phyloP scores from a whole-genome alignment of 2,329 filamentous ascomycete species.

The Xylaria sp. region DNA sequence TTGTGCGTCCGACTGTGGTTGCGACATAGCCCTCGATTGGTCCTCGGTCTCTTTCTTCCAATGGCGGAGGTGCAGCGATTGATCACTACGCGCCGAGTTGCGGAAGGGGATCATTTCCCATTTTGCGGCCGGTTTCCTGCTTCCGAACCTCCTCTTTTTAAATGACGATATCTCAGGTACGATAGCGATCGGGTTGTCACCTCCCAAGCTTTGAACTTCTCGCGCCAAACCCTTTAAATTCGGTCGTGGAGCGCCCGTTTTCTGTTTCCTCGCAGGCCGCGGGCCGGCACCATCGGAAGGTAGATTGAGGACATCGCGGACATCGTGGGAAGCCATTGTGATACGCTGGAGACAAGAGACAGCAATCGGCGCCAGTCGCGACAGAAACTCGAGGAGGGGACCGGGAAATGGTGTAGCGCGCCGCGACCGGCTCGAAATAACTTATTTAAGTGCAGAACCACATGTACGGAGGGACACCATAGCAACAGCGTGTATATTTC shows the following conservation, averaged over 20 bases:
- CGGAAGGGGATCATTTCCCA: constrained; percentile 79
- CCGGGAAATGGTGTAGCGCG: background rate
- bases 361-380: constrained; percentile 5
- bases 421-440: background rate
- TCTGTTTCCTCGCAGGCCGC: constrained; percentile 79
- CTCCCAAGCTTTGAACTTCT: constrained; percentile 73
- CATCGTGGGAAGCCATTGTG: constrained; percentile 79
- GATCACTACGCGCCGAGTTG: constrained; percentile 80
- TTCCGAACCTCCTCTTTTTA: constrained; percentile 68
- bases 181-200: constrained; percentile 74
- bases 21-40: constrained; percentile 46
- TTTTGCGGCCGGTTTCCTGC: constrained; percentile 64
- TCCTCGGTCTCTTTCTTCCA: constrained; percentile 76
- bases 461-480: background rate
- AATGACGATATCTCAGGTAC: constrained; percentile 69
- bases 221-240: constrained; percentile 73
- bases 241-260: constrained; percentile 68
- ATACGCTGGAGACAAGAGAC: constrained; percentile 10
- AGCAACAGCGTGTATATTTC: background rate
- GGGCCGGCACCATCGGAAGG: constrained; percentile 67
- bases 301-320: constrained; percentile 89
- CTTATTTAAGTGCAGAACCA: background rate
- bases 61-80: constrained; percentile 75
- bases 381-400: background rate
- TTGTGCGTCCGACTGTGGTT: constrained; percentile 40